Conservation (phyloP, 768 basidiomycete species). For the Xerocomellus intermedius region DNA sequence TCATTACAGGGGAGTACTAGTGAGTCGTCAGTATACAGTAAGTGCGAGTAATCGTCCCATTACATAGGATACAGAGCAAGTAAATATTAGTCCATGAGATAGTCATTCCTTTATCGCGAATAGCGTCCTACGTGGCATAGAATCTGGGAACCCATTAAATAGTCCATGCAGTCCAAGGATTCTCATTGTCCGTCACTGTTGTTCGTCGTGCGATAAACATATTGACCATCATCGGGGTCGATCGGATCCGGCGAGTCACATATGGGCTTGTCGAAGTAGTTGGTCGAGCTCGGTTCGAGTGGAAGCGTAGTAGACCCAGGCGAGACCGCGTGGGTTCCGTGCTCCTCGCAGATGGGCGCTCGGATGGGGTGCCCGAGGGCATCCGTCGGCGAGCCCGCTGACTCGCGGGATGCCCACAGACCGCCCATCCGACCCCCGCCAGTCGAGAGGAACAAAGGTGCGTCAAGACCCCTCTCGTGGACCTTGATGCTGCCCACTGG, state of each 20-base stretch:
- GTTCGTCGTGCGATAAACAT: not conserved
- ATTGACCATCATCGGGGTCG: not conserved
- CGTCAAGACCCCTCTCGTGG: conserved; percentile 20
- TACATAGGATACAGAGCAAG: conserved; percentile 3
- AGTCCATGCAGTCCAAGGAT: not conserved
- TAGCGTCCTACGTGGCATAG: not conserved
- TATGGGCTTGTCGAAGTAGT: conserved; percentile 7
- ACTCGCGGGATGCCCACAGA: not conserved
- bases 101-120: not conserved
- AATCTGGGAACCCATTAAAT: not conserved
- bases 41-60: not conserved
- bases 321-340: not conserved
- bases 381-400: not conserved
- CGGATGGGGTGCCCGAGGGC: not conserved
- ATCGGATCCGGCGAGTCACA: conserved; percentile 28
- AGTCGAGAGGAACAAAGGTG: conserved; percentile 4
- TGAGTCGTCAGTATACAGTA: not conserved
- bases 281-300: conserved; percentile 2
- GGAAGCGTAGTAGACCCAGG: not conserved
- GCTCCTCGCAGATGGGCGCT: not conserved
- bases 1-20: not conserved
- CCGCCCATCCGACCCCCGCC: not conserved
- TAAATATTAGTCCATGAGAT: not conserved
- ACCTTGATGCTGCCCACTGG: not conserved
- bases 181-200: not conserved